phyloP scores from a whole-genome alignment of 257 asterid genomes.

The Primulina tabacum region DNA sequence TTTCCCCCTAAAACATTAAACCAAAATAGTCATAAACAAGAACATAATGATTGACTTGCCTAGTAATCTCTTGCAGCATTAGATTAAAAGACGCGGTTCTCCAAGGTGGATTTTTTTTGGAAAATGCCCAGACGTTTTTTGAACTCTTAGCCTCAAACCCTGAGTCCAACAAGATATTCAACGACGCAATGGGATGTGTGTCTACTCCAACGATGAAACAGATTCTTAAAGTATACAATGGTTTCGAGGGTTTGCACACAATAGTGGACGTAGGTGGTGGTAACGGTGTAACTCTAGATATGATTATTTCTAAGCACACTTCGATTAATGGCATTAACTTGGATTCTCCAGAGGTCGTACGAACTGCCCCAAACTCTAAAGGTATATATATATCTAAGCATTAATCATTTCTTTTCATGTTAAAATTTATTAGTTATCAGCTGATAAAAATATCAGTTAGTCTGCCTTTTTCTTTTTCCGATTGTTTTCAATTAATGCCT shows the following conservation, averaged over 20 bases:
- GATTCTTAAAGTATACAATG: slow-evolving; percentile 33
- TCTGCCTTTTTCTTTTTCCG: no score
- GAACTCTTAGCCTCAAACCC: slow-evolving; percentile 27
- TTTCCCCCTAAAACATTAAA: no score
- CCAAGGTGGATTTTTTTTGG: slow-evolving; percentile 40
- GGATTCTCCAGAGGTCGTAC: slow-evolving; percentile 39
- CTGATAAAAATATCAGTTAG: no score
- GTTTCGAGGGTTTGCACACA: slow-evolving; percentile 31
- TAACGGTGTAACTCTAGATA: slow-evolving; percentile 32
- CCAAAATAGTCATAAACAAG: no score
- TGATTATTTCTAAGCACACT: slow-evolving; percentile 36
- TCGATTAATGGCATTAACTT: slow-evolving; percentile 38
- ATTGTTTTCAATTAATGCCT: no score
- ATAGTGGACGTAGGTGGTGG: slow-evolving; percentile 53
- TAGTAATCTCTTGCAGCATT: no score
- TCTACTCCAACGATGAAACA: slow-evolving; percentile 26
- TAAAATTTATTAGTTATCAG: no score
- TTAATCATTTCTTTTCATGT: no score
- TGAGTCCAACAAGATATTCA: slow-evolving; percentile 29
- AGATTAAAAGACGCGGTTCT: slow-evolving; percentile 30
- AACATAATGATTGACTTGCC: no score
- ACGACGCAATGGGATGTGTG: slow-evolving; percentile 34
- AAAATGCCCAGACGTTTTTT: slow-evolving; percentile 35
- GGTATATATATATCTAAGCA: slow-evolving; percentile 17
- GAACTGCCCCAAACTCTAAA: slow-evolving; percentile 36